Conservation (phyloP, 805 yeast genomes). For the Yamadazyma sp. region DNA sequence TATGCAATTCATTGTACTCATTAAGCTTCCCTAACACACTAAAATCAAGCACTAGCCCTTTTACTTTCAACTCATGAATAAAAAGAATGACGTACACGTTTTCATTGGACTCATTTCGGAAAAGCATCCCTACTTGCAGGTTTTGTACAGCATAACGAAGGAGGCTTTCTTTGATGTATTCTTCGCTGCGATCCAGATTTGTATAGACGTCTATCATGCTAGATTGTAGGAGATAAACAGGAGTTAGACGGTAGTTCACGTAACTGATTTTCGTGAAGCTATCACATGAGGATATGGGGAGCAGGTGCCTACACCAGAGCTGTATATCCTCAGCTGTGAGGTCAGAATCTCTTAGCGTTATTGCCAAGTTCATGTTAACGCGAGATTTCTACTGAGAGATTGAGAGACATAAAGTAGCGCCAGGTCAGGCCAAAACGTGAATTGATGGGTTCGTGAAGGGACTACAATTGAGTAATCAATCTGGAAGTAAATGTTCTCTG, state of each 20-base stretch:
- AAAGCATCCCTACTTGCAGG: slow-evolving; percentile 21
- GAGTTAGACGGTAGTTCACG: slow-evolving; percentile 22
- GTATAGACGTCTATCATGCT: slow-evolving; percentile 25
- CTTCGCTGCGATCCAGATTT: slow-evolving; percentile 15
- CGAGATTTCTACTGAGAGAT: too few species aligned
- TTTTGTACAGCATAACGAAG: slow-evolving; percentile 8
- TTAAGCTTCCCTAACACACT: slow-evolving; percentile 3
- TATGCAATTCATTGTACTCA: neutral
- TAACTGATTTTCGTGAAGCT: slow-evolving; percentile 9
- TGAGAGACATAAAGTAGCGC: too few species aligned
- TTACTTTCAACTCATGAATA: slow-evolving; percentile 11
- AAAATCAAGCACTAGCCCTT: slow-evolving; percentile 13
- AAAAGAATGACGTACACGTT: slow-evolving; percentile 14
- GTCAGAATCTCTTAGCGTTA: slow-evolving; percentile 10
- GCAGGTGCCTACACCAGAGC: slow-evolving; percentile 18
- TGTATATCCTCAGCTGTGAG: slow-evolving; percentile 21
- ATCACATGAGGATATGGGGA: slow-evolving; percentile 9
- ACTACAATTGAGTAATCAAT: too few species aligned
- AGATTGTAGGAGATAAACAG: slow-evolving; percentile 23
- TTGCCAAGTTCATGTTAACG: slow-evolving; percentile 8
- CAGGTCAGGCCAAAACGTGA: too few species aligned
- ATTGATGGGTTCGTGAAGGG: too few species aligned
- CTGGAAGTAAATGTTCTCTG: too few species aligned
- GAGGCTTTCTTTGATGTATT: slow-evolving; percentile 23
- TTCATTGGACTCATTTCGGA: slow-evolving; percentile 10